A percentile compares a stretch with the other conserved stretches of the same genome.
Conservation (phyloP, 2,329 filamentous ascomycete genomes). For the Cercospora sojina region DNA sequence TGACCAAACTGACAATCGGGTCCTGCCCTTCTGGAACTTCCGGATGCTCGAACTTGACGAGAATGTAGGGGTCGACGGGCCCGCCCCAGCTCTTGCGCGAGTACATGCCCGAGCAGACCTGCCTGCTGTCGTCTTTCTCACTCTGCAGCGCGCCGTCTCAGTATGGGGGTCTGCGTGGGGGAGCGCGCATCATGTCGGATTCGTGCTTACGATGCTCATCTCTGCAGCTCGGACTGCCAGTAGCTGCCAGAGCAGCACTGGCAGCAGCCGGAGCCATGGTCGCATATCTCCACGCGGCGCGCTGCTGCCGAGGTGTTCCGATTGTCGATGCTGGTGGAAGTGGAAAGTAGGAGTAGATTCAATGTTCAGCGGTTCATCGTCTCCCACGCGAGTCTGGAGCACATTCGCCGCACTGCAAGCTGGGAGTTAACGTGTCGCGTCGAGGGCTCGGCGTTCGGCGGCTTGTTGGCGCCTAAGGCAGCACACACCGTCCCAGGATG, state of each 20-base stretch:
- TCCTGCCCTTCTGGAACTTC: slow-evolving; percentile 60
- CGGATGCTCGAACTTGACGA: slow-evolving; percentile 71
- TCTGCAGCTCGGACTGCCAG: slow-evolving; percentile 32
- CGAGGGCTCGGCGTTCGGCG: not conserved
- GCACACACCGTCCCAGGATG: not conserved
- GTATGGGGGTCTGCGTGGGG: not conserved
- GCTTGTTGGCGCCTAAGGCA: not conserved
- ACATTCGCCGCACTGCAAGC: not conserved
- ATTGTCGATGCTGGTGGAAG: not conserved
- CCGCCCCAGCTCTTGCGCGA: slow-evolving; percentile 86
- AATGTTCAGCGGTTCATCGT: not conserved
- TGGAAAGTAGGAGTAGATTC: not conserved
- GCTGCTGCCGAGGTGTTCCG: not conserved
- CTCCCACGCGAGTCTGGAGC: not conserved
- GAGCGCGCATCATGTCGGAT: not conserved
- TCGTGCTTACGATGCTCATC: slow-evolving; percentile 35
- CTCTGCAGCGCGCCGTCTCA: slow-evolving; percentile 54
- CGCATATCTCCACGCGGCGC: slow-evolving; percentile 24
- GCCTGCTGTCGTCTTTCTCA: slow-evolving; percentile 70
- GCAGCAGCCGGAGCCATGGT: slow-evolving; percentile 32
- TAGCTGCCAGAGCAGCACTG: slow-evolving; percentile 34
- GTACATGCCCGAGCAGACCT: slow-evolving; percentile 94
- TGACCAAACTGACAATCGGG: slow-evolving; percentile 75
- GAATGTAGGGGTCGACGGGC: slow-evolving; percentile 82
- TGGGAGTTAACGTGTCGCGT: slow-evolving; percentile 4